Evolutionary conservation across 2,329 filamentous ascomycete species (phyloP), one percentile per base, ranked within the genome.

Genomic region (Aspergillus neoniger): DNA sequence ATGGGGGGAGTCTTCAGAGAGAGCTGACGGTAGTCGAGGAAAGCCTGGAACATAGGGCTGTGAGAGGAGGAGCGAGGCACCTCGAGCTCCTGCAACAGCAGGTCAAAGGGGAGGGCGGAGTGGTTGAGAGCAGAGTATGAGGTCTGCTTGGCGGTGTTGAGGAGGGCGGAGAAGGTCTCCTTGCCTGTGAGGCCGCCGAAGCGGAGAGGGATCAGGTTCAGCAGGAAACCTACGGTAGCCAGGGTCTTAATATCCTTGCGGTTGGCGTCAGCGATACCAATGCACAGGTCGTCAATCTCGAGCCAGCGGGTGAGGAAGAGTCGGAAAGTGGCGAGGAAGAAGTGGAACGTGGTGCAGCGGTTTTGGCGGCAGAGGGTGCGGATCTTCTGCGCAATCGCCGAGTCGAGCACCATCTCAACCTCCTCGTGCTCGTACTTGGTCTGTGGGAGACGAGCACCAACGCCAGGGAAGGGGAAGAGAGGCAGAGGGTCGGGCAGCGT

Each of bases 11-110:
- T 36, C 32, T 36, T 36, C 32, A 36, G 32, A 14, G 12, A 14
- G 32, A 36, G 32, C 32, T 36, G 32, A 5, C 79, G 73, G 64
- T 84, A 84, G 67, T 85, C 77, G 41, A 84, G 64, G 19, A 80
- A 77, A 0, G 70, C 75, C 65, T 86, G 83, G 71, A 85, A 85
- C 0, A 86, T 36, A 0, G 83, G 83, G 30, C 63, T 78, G 55
- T 79, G 64, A 0, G 70, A 61, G 0, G 75, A 59, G 0, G 80
- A 79, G 1, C 82, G 70, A 0, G 74, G 64, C 0, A 81, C 71
- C 3, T 74, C 68, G 1, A 85, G 69, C 25, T 81, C 70, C 0
- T 79, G 64, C 0, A 86, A 69, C 0, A 86, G 61, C 0, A 80
- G 70, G 47, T 85, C 79, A 52, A 85, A 83, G 0, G 83, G 84